phyloP scores from a whole-genome alignment of 2,329 filamentous ascomycete species.

The Diaporthe caulivora region DNA sequence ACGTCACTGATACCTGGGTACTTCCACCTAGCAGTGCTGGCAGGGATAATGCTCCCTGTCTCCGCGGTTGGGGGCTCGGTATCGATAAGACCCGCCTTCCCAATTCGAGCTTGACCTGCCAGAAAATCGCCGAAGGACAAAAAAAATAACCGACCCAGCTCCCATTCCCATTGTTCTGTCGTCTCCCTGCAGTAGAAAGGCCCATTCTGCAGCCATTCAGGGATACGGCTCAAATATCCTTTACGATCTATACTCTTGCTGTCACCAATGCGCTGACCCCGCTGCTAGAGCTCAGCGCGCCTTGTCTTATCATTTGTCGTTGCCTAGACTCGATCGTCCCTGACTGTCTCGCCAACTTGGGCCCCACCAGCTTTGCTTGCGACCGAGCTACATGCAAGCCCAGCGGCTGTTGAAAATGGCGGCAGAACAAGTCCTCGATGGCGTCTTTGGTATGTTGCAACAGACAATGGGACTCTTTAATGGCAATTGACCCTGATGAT shows the following conservation, averaged over 20 bases:
- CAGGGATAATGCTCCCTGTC: background rate
- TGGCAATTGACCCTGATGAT: background rate
- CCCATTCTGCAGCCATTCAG: slow-evolving; percentile 15
- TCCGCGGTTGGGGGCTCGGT: background rate
- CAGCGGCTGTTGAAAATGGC: slow-evolving; percentile 62
- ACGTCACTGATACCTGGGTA: background rate
- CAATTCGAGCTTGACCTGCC: slow-evolving; percentile 7
- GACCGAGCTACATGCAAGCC: slow-evolving; percentile 39
- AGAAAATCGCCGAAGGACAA: slow-evolving; percentile 28
- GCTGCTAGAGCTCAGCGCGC: background rate
- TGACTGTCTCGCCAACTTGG: background rate
- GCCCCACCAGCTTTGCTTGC: background rate
- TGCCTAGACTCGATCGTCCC: background rate
- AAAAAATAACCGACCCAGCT: slow-evolving; percentile 32
- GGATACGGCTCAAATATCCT: background rate
- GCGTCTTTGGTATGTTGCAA: slow-evolving; percentile 66
- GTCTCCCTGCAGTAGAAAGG: background rate
- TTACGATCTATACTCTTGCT: background rate
- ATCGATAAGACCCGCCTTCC: background rate
- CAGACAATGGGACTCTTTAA: background rate
- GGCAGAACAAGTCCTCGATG: slow-evolving; percentile 65
- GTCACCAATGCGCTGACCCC: background rate
- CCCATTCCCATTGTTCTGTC: background rate
- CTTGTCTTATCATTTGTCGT: background rate
- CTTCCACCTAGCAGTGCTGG: background rate